Base-by-base conservation (phyloP, 2,329 filamentous ascomycete genomes). In the Ophiognomonia clavigignenti-juglandacearum region DNA sequence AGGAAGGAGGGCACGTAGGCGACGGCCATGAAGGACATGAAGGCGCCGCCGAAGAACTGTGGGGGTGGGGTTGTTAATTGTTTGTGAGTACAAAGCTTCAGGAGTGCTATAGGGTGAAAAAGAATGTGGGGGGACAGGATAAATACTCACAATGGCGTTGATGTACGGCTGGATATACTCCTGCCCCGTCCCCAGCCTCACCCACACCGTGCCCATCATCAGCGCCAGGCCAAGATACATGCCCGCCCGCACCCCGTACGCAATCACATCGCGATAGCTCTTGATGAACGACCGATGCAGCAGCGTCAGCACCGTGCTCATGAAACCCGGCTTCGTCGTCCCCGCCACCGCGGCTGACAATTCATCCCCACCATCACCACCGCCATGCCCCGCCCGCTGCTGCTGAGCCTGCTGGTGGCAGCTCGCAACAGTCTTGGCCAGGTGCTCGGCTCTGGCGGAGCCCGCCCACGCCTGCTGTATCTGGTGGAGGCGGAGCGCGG, bases 121-220 rank as follows among this genome's bases (percentile, higher is more conserved):
- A n/a, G n/a, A n/a, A n/a, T n/a, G n/a, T n/a, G n/a, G n/a, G n/a
- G n/a, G n/a, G n/a, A n/a, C n/a, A n/a, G n/a, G n/a, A n/a, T n/a
- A n/a, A n/a, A n/a, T n/a, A 58, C 71, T 59, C 57, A 73, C 74
- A 54, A 95, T 86, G 39, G 87, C 86, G 61, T 95, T 95, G 64
- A 83, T 88, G 57, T 88, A 86, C 0, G 88, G 82, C 57, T 88
- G 84, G 56, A 95, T 92, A 49, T 85, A 85, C 47, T 75, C 70
- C 61, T 95, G 88, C 0, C 74, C 69, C 0, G 83, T 74, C 4
- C 75, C 68, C 3, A 95, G 72, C 6, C 88, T 80, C 13, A 95
- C 69, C 83, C 87, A 95, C 11, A 95, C 86, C 0, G 89, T 95
- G 5, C 89, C 88, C 84, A 92, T 90, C 78, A 93, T 84, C 56